Evolutionary conservation across 2,329 filamentous ascomycete genomes (phyloP).

Genomic region (Volutella citrinella): DNA sequence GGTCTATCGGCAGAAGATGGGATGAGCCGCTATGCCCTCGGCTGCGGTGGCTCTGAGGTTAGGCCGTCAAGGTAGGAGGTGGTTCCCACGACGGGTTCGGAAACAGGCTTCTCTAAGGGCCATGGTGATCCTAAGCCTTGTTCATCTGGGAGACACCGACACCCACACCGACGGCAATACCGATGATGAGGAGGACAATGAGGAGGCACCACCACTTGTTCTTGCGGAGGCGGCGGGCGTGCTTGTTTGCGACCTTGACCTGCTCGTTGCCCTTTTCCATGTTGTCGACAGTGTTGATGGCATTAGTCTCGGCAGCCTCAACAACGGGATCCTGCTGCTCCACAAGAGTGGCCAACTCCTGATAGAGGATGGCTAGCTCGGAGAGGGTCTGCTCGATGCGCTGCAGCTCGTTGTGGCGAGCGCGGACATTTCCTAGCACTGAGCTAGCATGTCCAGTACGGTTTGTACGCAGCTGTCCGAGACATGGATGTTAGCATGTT

Average conservation of each 20-base stretch:
- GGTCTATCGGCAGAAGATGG: no score
- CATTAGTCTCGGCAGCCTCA: slow-evolving; percentile 60
- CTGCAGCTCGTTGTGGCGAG: slow-evolving; percentile 79
- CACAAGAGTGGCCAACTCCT: slow-evolving; percentile 71
- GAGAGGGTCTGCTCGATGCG: slow-evolving; percentile 73
- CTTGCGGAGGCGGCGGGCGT: slow-evolving; percentile 65
- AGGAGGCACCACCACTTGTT: slow-evolving; percentile 80
- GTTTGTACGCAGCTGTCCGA: slow-evolving; percentile 65
- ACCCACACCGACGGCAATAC: slow-evolving; percentile 52
- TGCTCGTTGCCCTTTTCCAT: slow-evolving; percentile 68
- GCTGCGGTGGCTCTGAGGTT: no score
- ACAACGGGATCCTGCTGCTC: slow-evolving; percentile 68
- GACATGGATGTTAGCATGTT: no score
- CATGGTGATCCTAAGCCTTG: no score
- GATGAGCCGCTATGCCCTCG: no score
- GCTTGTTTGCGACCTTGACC: slow-evolving; percentile 64
- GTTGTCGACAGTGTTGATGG: slow-evolving; percentile 62
- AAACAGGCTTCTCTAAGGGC: no score
- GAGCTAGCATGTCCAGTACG: slow-evolving; percentile 69
- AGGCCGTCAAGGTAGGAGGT: slow-evolving; percentile 10
- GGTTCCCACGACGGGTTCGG: no score
- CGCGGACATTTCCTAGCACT: slow-evolving; percentile 74
- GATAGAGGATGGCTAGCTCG: slow-evolving; percentile 68
- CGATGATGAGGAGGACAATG: slow-evolving; percentile 57
- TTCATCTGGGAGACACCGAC: slow-evolving; percentile 45